Conservation (phyloP, 2,329 filamentous ascomycete species). For the Stachybotrys elegans region DNA sequence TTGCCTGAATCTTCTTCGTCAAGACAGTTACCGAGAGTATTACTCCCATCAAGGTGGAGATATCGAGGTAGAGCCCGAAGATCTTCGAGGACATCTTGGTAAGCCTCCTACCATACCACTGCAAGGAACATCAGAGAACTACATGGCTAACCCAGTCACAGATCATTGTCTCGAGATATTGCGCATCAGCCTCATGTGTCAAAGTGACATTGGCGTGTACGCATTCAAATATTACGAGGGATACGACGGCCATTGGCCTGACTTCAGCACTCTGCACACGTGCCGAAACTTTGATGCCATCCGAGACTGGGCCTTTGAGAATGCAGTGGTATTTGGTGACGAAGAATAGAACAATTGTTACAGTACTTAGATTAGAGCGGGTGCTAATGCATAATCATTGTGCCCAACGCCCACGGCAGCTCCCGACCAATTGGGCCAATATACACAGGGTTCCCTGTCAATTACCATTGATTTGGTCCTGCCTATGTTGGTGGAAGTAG, state of each 20-base stretch:
- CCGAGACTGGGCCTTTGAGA: conserved; percentile 45
- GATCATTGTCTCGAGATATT: conserved; percentile 51
- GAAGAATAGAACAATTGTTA: conserved; percentile 23
- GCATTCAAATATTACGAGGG: conserved; percentile 46
- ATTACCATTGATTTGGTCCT: too few relatives aligned
- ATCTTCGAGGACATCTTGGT: conserved; percentile 39
- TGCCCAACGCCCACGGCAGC: too few relatives aligned
- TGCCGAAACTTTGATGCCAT: conserved; percentile 50
- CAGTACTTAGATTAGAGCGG: too few relatives aligned
- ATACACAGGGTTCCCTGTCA: too few relatives aligned
- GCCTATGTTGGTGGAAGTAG: too few relatives aligned
- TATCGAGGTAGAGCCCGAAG: conserved; percentile 34
- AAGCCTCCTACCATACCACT: too few relatives aligned
- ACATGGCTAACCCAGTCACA: too few relatives aligned
- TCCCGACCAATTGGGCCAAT: too few relatives aligned
- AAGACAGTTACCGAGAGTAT: conserved; percentile 45
- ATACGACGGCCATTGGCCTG: conserved; percentile 45
- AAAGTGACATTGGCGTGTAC: conserved; percentile 49
- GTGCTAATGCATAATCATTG: too few relatives aligned
- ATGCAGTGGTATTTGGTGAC: conserved; percentile 44
- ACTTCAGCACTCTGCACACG: conserved; percentile 48
- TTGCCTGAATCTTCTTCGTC: conserved; percentile 42
- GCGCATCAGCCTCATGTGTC: conserved; percentile 48
- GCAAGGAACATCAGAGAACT: too few relatives aligned
- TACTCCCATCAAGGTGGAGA: conserved; percentile 44